Percentiles rank a stretch among this genome's conserved stretches.
phyloP scores from a whole-genome alignment of 176 grass and related monocot genomes.

The Melocanna baccifera region DNA sequence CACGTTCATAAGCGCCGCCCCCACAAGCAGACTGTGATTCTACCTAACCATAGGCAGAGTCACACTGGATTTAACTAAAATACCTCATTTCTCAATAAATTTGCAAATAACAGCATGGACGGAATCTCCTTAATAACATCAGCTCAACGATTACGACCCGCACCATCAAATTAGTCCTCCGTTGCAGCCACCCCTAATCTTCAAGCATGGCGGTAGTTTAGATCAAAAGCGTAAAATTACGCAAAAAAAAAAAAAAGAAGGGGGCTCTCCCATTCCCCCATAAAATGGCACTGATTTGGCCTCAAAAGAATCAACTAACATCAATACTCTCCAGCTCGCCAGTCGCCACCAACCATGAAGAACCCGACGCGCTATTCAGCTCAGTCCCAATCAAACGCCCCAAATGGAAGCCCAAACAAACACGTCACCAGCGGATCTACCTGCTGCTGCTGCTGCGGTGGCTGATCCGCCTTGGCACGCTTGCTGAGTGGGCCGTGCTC shows the following conservation, averaged over 20 bases:
- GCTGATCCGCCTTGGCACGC: conserved; percentile 30
- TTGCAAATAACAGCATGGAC: neutral
- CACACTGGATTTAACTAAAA: neutral
- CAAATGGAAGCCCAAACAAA: neutral
- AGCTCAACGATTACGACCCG: neutral
- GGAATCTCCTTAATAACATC: neutral
- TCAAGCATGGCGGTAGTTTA: neutral
- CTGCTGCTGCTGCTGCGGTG: conserved; percentile 3
- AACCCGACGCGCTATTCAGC: neutral
- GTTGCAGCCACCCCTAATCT: neutral
- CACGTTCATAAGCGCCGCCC: neutral
- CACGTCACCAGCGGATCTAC: conserved; percentile 29
- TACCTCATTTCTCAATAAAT: neutral
- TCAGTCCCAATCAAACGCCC: neutral
- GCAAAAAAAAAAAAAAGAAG: too few species aligned
- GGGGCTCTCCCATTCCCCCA: neutral
- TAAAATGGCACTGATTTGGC: neutral
- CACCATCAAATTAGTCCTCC: neutral
- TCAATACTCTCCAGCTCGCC: neutral
- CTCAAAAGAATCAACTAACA: neutral
- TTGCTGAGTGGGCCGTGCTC: conserved; percentile 25
- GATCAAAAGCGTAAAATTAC: neutral
- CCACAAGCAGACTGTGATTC: neutral
- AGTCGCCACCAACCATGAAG: neutral
- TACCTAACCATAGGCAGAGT: neutral